phyloP scores from a whole-genome alignment of 805 yeast genomes.

The Monosporozyma solicola region DNA sequence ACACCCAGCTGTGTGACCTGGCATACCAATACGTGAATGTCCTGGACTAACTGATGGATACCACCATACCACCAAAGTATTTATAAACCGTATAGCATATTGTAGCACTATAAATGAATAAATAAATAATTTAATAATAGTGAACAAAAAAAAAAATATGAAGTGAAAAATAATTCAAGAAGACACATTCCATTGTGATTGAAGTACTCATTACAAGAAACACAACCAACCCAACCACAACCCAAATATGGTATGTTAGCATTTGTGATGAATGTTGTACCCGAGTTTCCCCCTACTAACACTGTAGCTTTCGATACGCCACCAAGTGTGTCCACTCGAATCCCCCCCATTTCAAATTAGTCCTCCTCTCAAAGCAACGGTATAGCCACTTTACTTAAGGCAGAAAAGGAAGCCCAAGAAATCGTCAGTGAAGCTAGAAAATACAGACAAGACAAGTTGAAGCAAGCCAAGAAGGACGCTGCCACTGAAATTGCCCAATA shows the following conservation, averaged over 20 bases:
- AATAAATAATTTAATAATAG: no score
- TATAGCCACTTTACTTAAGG: conserved; percentile 39
- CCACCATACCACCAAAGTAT: no score
- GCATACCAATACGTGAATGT: conserved; percentile 26
- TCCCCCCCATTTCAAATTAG: not conserved
- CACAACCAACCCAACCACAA: not conserved
- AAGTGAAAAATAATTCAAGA: not conserved
- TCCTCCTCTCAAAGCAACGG: conserved; percentile 20
- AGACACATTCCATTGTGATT: not conserved
- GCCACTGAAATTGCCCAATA: conserved; percentile 79
- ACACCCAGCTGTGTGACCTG: conserved; percentile 13
- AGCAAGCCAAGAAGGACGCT: conserved; percentile 93
- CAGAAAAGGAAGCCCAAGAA: conserved; percentile 96
- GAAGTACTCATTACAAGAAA: not conserved
- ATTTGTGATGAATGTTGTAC: no score
- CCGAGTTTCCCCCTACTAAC: not conserved
- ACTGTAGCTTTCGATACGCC: not conserved
- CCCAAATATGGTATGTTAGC: not conserved
- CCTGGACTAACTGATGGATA: conserved; percentile 11
- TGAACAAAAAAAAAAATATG: not conserved
- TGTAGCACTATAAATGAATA: not conserved
- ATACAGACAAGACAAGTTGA: conserved; percentile 66
- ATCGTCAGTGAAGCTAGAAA: conserved; percentile 89
- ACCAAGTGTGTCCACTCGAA: not conserved
- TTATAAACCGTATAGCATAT: no score